Conservation (phyloP, 331 rosid genomes). For the Stylosanthes scabra region DNA sequence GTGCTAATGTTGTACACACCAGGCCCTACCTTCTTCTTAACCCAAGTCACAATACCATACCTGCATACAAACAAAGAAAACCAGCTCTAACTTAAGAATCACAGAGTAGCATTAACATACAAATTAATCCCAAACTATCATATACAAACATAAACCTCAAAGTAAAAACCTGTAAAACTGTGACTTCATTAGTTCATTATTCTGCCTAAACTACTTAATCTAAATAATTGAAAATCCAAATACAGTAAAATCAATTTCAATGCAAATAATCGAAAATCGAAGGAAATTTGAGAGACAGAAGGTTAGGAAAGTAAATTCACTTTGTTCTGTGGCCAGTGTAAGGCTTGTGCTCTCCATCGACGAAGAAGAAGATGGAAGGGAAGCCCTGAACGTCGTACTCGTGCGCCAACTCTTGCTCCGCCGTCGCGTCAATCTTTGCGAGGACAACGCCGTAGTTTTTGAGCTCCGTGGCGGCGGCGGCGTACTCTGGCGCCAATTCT, state of each 20-base stretch:
- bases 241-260: background rate
- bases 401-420: conserved; percentile 80
- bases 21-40: conserved; percentile 95
- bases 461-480: conserved; percentile 92
- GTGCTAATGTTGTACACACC: conserved; percentile 79
- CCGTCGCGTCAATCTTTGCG: conserved; percentile 92
- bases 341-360: conserved; percentile 89
- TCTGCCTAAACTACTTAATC: no score
- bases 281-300: background rate
- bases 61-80: conserved; percentile 43
- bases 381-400: conserved; percentile 89
- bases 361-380: conserved; percentile 78
- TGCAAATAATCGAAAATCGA: background rate
- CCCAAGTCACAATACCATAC: conserved; percentile 88
- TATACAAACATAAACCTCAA: no score
- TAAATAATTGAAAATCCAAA: background rate
- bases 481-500: conserved; percentile 87
- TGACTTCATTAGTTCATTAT: no score
- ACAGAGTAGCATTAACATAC: background rate
- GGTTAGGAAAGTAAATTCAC: conserved; percentile 45
- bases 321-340: conserved; percentile 82
- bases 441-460: conserved; percentile 69
- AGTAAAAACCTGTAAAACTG: no score
- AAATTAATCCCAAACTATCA: no score
- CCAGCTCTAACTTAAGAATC: background rate